A percentile compares a stretch with the other conserved stretches of the same genome.
Evolutionary conservation across 352 stramenopile species (phyloP).

Genomic region (Globisporangium cederbergense): DNA sequence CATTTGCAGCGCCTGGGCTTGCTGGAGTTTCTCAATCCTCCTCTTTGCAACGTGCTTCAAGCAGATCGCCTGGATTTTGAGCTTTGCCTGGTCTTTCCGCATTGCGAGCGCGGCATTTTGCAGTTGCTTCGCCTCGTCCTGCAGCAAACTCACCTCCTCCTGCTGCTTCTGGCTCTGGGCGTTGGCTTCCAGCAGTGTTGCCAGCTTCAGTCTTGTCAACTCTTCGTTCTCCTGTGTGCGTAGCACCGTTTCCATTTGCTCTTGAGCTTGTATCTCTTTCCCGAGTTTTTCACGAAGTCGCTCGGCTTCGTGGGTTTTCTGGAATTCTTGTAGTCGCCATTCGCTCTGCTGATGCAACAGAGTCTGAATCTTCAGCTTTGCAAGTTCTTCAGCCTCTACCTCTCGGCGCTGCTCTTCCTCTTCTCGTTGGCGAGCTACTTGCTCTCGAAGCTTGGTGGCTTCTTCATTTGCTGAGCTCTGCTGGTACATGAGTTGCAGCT

Average conservation of each 20-base stretch:
- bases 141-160: conserved; percentile 24
- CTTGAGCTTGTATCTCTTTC: conserved; percentile 33
- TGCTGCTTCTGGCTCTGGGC: conserved; percentile 33
- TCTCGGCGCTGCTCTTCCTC: conserved; percentile 40
- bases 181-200: conserved; percentile 35
- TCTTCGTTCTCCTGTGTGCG: conserved; percentile 63
- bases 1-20: conserved; percentile 44
- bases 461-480: conserved; percentile 47
- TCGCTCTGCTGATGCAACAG: conserved; percentile 59
- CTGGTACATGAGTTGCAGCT: conserved; percentile 63
- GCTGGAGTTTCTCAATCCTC: conserved; percentile 42
- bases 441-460: conserved; percentile 33
- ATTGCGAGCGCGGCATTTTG: conserved; percentile 37
- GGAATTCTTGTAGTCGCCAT: conserved; percentile 31
- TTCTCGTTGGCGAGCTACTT: conserved; percentile 43
- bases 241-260: conserved; percentile 41
- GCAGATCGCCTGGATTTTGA: conserved; percentile 63
- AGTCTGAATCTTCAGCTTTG: conserved; percentile 44
- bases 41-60: conserved; percentile 48
- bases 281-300: conserved; percentile 42
- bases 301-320: conserved; percentile 32
- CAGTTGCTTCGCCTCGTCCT: conserved; percentile 44
- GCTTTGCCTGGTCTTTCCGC: conserved; percentile 45
- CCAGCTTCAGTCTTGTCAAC: conserved; percentile 49
- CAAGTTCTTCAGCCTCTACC: conserved; percentile 55